Conservation (phyloP, 1,139 yeast species). For the Suhomyces taliae region DNA sequence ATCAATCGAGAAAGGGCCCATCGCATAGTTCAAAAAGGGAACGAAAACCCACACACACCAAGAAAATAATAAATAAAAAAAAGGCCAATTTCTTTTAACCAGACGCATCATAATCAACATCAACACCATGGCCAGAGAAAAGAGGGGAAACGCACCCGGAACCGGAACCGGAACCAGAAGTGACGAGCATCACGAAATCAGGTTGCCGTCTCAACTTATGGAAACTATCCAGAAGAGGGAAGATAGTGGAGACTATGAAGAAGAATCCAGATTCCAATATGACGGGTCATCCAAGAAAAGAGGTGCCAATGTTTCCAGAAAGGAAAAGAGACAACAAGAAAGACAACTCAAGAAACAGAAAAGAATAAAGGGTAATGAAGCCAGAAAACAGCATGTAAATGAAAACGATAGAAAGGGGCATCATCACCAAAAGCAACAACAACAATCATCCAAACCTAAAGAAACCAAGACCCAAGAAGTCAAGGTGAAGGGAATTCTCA, state of each 20-base stretch:
- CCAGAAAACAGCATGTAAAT: neutral
- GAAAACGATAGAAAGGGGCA: neutral
- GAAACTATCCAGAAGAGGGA: conserved; percentile 59
- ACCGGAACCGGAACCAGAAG: conserved; percentile 3
- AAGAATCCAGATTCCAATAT: conserved; percentile 34
- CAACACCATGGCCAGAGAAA: conserved; percentile 2
- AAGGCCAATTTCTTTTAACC: neutral
- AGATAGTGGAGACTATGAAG: conserved; percentile 43
- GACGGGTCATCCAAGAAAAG: conserved; percentile 27
- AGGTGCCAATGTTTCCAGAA: conserved; percentile 40
- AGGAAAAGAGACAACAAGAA: conserved; percentile 59
- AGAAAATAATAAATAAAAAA: neutral
- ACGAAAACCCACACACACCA: neutral
- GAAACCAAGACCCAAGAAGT: neutral
- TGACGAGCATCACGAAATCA: conserved; percentile 46
- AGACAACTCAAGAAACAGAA: conserved; percentile 52
- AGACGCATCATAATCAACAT: neutral
- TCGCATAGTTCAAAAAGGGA: neutral
- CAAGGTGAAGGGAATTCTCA: neutral
- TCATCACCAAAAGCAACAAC: neutral
- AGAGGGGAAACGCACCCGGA: neutral
- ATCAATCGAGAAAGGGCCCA: neutral
- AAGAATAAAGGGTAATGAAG: conserved; percentile 9
- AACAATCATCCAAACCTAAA: neutral
- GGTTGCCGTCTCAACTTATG: conserved; percentile 65